Evolutionary conservation across 2,329 filamentous ascomycete genomes (phyloP), one percentile per base, ranked within the genome.

Genomic region (Fusarium globosum): DNA sequence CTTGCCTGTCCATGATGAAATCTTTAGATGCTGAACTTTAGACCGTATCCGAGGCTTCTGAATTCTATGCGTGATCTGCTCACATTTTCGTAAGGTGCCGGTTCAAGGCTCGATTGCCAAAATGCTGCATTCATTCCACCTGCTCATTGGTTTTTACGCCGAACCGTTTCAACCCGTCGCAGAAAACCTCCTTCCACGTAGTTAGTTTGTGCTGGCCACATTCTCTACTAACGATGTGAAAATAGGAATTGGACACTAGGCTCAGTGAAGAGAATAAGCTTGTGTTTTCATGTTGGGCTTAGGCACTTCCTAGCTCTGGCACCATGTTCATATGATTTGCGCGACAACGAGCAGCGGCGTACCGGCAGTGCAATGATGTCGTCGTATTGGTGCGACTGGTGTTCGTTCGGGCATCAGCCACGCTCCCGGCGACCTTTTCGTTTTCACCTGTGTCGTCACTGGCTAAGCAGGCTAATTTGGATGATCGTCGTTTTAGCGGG

Each of bases 1-100:
- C 61, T 52, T 68, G 60, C 21, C 73, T 68, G 68, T 66, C 72
- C 83, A 64, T 64, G n/a, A 82, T 81, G 80, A 80, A 77, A 83
- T 82, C 76, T 83, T 80, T 83, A 85, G 81, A 74, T 36, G 21
- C 15, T 42, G 43, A 41, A 45, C 14, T 30, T n/a, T 43, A 45
- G 30, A 49, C 43, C 42, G 42, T 42, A 33, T 65, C 56, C 52
- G 51, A 63, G 60, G 43, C 21, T 18, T 39, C 51, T 45, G 61
- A 48, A 48, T 36, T 58, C 55, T 36, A 18, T 48, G 30, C 7
- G n/a, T 66, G 60, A 62, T 69, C 35, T 41, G 21, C n/a, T 69
- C 20, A 7, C 23, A 38, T 51, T 51, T 57, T 49, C 33, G 49
- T 39, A 45, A 45, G 36, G 42, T 38, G 28, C 39, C 28, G 15